These are phyloP conservation scores for Arctium minus DNA, from an alignment of 129 eudicot species.

Conservation along the genomic window DNA sequence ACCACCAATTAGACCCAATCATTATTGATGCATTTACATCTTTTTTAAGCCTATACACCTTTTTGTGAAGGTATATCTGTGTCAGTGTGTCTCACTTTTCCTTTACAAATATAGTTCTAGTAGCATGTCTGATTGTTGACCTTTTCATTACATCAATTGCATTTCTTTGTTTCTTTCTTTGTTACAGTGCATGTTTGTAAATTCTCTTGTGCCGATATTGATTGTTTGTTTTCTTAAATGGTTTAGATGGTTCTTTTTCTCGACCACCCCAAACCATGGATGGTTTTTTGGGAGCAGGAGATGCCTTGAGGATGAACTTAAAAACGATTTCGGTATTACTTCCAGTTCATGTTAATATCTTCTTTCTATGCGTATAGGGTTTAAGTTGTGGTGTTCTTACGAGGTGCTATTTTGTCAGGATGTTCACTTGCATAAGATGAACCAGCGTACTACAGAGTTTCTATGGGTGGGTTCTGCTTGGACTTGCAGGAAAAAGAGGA, in stretches of 20 bases:
- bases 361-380: neutral
- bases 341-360: neutral
- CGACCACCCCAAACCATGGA: slow-evolving; percentile 5
- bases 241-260: slow-evolving; percentile 15
- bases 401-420: slow-evolving; percentile 18
- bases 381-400: neutral
- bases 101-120: neutral
- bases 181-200: neutral
- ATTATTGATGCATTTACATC: neutral
- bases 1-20: neutral
- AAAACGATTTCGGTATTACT: slow-evolving; percentile 32
- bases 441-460: slow-evolving; percentile 29
- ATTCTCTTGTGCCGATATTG: neutral
- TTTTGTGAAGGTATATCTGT: neutral
- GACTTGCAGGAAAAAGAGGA: slow-evolving; percentile 62
- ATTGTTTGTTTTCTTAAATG: slow-evolving; percentile 9
- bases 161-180: neutral
- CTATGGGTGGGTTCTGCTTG: slow-evolving; percentile 68
- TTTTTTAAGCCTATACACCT: neutral
- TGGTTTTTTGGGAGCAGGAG: neutral
- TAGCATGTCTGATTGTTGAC: neutral
- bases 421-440: slow-evolving; percentile 18
- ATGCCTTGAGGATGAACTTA: slow-evolving; percentile 4
- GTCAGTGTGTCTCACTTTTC: neutral
- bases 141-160: neutral